These are phyloP conservation scores for Pyronema domesticum DNA, from an alignment of 495 filamentous ascomycete genomes.

Conservation along the genomic window DNA sequence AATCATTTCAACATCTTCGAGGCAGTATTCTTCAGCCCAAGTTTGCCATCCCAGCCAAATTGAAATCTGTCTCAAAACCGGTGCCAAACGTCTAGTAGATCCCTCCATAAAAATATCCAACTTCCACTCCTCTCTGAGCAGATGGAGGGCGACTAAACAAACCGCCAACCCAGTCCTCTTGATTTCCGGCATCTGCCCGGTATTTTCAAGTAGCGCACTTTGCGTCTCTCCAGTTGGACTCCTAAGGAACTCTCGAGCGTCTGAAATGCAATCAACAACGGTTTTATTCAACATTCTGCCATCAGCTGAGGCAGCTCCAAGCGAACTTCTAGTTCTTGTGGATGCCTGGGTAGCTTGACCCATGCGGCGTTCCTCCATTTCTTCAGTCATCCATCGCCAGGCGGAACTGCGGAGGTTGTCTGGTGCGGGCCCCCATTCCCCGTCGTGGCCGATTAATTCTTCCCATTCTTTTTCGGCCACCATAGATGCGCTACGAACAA, in stretches of 20 bases:
- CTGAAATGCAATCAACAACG: slow-evolving; percentile 21
- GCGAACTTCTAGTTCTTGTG: neutral
- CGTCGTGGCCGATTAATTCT: slow-evolving; percentile 39
- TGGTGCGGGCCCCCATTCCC: slow-evolving; percentile 38
- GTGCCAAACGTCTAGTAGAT: slow-evolving; percentile 39
- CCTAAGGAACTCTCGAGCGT: slow-evolving; percentile 39
- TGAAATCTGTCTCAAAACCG: slow-evolving; percentile 63
- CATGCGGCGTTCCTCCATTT: slow-evolving; percentile 26
- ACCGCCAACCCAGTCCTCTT: slow-evolving; percentile 30
- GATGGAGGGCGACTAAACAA: slow-evolving; percentile 61
- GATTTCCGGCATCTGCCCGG: slow-evolving; percentile 8
- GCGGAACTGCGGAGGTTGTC: slow-evolving; percentile 48
- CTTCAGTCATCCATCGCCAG: slow-evolving; percentile 59
- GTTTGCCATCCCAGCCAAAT: slow-evolving; percentile 67
- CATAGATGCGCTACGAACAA: slow-evolving; percentile 43
- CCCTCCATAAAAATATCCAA: slow-evolving; percentile 45
- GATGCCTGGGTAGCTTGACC: neutral
- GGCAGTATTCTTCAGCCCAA: slow-evolving; percentile 56
- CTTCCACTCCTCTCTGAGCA: slow-evolving; percentile 76
- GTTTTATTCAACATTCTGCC: slow-evolving; percentile 17
- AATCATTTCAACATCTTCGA: slow-evolving; percentile 46
- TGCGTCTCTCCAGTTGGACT: slow-evolving; percentile 30
- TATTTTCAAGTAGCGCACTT: slow-evolving; percentile 12
- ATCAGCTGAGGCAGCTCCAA: neutral
- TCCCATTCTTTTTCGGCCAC: slow-evolving; percentile 43